phyloP scores from a whole-genome alignment of 139 green algal species.

The Asterochloris erici region DNA sequence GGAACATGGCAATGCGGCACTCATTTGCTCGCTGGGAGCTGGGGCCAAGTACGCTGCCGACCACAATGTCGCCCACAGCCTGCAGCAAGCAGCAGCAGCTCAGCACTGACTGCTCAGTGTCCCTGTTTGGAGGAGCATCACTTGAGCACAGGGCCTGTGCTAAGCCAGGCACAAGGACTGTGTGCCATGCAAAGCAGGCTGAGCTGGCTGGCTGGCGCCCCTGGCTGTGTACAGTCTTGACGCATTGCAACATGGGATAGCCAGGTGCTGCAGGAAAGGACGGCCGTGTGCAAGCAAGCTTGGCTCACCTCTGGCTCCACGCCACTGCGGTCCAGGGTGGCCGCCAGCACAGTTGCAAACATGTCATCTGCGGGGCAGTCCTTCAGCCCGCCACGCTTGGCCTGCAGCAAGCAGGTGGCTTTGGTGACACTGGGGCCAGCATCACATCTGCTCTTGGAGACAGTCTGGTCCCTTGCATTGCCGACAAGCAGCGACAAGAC shows the following conservation, averaged over 20 bases:
- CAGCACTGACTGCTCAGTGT: neutral
- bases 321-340: constrained; percentile 65
- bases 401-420: constrained; percentile 32
- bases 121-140: neutral
- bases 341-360: constrained; percentile 79
- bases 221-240: too few species aligned
- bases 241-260: too few species aligned
- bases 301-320: constrained; percentile 68
- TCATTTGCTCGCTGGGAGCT: constrained; percentile 94
- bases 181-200: too few species aligned
- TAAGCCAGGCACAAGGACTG: neutral
- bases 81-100: constrained; percentile 24
- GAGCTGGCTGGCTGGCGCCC: too few species aligned
- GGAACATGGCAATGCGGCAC: constrained; percentile 90
- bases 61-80: constrained; percentile 93
- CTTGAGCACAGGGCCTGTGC: neutral
- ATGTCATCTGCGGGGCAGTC: constrained; percentile 92
- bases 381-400: constrained; percentile 84
- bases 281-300: neutral
- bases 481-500: too few species aligned
- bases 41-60: constrained; percentile 91
- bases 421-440: neutral
- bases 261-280: too few species aligned
- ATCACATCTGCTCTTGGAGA: too few species aligned
- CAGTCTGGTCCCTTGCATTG: too few species aligned